Base-by-base conservation (phyloP, 495 filamentous ascomycete genomes). In the Parathielavia hyrcaniae region DNA sequence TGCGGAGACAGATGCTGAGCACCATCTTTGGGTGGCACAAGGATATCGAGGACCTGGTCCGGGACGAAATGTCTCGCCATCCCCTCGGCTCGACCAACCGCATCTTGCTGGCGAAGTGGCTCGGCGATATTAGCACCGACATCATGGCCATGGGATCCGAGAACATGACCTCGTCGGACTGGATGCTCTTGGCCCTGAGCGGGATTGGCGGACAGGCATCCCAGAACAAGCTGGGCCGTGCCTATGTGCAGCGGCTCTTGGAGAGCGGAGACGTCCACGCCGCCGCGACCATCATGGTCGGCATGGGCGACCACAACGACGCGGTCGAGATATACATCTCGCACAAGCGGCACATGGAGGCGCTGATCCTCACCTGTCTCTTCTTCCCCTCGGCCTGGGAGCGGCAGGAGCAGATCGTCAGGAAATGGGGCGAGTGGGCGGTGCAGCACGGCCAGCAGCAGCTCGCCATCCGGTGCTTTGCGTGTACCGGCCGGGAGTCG, bases 321-420 rank as follows among this genome's bases (percentile, higher is more conserved):
- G 93, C 95, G 0, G 87, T 98, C 59, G 93, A 97, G 68, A 88
- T 97, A 36, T 98, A 98, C 68, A 83, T 97, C 36, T 96, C 92
- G 19, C 90, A 89, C 59, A 90, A 86, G 66, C 83, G 83, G 71
- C 95, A 85, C 70, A 87, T 98, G 88, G 95, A 95, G 73, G 93
- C 89, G 41, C 78, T 93, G 38, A 77, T 93, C 16, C 78, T 95
- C 61, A 86, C 86, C 10, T 92, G 86, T 67, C 77, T 90, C 13
- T 78, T 87, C 34, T 85, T 84, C 69, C 83, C 86, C 13, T 68
- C 71, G 1, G 91, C 96, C 51, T 98, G 93, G 95, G 87, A 91
- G 65, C 83, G 90, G 34, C 89, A 93, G 69, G 86, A 87, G 43
- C 84, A 88, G 63, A 79, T 98, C 44, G 83, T 97, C 56, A 83